These are phyloP conservation scores for Linanthus parryae DNA, from an alignment of 148 eudicot genomes.

Conservation along the genomic window DNA sequence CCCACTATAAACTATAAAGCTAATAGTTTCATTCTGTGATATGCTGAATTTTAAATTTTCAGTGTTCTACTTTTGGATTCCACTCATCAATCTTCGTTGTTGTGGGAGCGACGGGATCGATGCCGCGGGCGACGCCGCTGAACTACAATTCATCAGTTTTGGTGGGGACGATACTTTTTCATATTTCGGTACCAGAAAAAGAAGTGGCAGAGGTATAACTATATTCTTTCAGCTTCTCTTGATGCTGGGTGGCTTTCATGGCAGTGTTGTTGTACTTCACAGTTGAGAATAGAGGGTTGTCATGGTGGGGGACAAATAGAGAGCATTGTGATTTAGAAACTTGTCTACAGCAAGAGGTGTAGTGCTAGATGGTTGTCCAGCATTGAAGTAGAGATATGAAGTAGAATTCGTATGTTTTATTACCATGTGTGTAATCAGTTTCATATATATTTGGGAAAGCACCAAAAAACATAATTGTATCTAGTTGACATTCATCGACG, in stretches of 20 bases:
- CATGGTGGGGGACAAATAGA: slow-evolving; percentile 93
- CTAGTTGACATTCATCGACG: too few relatives aligned
- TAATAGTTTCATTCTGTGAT: too few relatives aligned
- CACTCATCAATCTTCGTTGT: slow-evolving; percentile 84
- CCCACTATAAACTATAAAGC: too few relatives aligned
- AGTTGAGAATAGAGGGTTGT: slow-evolving; percentile 48
- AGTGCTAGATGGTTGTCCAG: slow-evolving; percentile 69
- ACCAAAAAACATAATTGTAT: too few relatives aligned
- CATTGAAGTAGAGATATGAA: too few relatives aligned
- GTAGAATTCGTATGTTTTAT: too few relatives aligned
- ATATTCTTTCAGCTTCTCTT: slow-evolving; percentile 85
- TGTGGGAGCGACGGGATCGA: slow-evolving; percentile 77
- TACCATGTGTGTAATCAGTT: too few relatives aligned
- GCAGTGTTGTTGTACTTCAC: slow-evolving; percentile 75
- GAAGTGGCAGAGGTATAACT: slow-evolving; percentile 98
- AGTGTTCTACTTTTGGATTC: slow-evolving; percentile 97
- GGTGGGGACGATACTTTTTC: slow-evolving; percentile 76
- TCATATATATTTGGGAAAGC: too few relatives aligned
- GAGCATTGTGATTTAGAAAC: slow-evolving; percentile 79
- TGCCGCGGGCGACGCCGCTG: slow-evolving; percentile 90
- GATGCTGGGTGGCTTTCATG: slow-evolving; percentile 99
- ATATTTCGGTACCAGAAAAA: slow-evolving; percentile 69
- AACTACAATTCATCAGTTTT: slow-evolving; percentile 86
- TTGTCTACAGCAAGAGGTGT: slow-evolving; percentile 88
- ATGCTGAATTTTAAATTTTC: too few relatives aligned